A percentile compares a stretch with the other conserved stretches of the same genome.
Conservation (phyloP, 176 grass and related monocot species). For the Neostapfia colusana region DNA sequence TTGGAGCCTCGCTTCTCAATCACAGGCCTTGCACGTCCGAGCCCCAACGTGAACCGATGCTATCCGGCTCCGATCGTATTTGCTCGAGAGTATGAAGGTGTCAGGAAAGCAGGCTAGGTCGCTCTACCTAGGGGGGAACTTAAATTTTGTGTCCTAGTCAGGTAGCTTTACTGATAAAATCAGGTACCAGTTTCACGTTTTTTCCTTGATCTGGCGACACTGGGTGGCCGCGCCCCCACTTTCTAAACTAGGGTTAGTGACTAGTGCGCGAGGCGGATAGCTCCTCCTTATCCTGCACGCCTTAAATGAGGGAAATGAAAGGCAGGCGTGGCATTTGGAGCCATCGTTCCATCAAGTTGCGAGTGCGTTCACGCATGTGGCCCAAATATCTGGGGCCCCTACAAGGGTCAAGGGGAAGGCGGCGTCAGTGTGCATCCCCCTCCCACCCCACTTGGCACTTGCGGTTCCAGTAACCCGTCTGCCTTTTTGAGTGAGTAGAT, state of each 20-base stretch:
- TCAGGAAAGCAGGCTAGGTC: background rate
- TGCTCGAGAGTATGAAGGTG: background rate
- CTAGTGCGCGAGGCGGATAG: background rate
- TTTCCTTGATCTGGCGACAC: background rate
- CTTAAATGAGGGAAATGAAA: constrained; percentile 46
- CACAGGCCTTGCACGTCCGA: background rate
- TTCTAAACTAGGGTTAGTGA: background rate
- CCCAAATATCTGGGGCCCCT: background rate
- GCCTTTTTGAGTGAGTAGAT: background rate
- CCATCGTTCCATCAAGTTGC: background rate
- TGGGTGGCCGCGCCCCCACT: background rate
- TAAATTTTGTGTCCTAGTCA: background rate
- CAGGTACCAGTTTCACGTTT: background rate
- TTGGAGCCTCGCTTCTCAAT: background rate
- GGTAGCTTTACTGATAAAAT: background rate
- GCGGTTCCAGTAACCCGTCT: background rate
- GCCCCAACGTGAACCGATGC: background rate
- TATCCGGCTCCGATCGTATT: background rate
- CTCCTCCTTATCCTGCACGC: constrained; percentile 9
- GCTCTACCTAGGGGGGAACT: background rate
- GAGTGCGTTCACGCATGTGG: constrained; percentile 14
- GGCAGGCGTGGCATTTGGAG: constrained; percentile 1
- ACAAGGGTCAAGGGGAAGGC: too few relatives aligned
- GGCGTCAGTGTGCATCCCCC: constrained; percentile 27
- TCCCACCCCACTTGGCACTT: constrained; percentile 2